Conservation (phyloP, 2,329 filamentous ascomycete species). For the Sordariomycetes sp. region DNA sequence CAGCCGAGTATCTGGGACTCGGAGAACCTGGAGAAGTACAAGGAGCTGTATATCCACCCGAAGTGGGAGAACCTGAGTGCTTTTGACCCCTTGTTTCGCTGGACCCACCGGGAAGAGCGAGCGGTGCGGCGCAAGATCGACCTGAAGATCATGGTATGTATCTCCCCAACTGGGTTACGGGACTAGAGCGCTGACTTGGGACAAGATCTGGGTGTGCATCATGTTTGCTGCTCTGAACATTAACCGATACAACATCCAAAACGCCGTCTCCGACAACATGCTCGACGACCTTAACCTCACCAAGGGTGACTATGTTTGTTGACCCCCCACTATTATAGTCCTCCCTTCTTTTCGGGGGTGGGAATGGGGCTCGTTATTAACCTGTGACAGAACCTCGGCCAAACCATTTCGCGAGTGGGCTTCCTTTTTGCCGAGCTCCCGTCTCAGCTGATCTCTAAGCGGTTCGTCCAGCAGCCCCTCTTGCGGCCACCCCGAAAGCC, state of each 20-base stretch:
- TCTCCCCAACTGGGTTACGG: not conserved
- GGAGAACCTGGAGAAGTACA: conserved; percentile 21
- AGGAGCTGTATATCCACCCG: conserved; percentile 20
- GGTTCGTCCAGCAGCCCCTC: conserved; percentile 10
- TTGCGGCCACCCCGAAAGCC: conserved; percentile 8
- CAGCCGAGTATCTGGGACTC: conserved; percentile 26
- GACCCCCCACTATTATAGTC: not conserved
- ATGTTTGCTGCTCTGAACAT: conserved; percentile 26
- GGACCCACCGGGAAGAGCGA: conserved; percentile 23
- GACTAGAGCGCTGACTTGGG: not conserved
- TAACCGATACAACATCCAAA: conserved; percentile 23
- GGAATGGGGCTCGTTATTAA: not conserved
- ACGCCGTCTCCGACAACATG: conserved; percentile 24
- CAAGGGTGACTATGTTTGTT: conserved; percentile 16
- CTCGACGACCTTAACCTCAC: conserved; percentile 17
- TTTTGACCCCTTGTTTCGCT: conserved; percentile 21
- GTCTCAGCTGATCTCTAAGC: conserved; percentile 38
- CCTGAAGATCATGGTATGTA: conserved; percentile 20
- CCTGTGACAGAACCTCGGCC: conserved; percentile 15
- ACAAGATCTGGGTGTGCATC: conserved; percentile 15
- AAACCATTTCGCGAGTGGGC: conserved; percentile 20
- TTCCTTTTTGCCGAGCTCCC: conserved; percentile 42
- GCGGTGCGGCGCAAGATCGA: conserved; percentile 20
- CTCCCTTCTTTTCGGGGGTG: not conserved
- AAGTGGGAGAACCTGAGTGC: conserved; percentile 23